Percentiles rank a stretch among this genome's conserved stretches.
Conservation (phyloP, 1,284 basidiomycete genomes). For the Leccinum holopus region DNA sequence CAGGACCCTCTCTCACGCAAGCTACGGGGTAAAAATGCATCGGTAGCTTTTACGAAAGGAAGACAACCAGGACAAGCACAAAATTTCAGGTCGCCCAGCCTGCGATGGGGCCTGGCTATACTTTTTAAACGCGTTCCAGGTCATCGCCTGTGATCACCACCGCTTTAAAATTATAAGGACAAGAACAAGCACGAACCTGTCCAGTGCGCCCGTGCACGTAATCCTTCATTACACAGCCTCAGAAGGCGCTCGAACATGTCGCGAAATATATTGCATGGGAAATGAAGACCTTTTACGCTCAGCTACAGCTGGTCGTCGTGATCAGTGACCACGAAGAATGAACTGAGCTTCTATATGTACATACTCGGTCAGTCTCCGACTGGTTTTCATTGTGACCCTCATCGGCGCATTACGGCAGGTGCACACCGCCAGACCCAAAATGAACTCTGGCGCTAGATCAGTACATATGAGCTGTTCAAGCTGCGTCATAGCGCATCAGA, state of each 20-base stretch:
- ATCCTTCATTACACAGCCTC: no score
- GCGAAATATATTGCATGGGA: no score
- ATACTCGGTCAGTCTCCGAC: no score
- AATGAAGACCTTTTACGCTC: no score
- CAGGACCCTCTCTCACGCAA: not conserved
- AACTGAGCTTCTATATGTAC: no score
- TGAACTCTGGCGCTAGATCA: not conserved
- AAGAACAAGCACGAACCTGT: not conserved
- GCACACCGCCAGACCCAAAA: not conserved
- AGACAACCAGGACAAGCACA: no score
- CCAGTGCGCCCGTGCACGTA: no score
- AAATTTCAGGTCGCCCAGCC: not conserved
- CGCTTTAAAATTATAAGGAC: not conserved
- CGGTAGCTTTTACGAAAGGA: no score
- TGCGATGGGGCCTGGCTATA: not conserved
- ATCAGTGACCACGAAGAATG: no score
- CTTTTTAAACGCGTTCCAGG: not conserved
- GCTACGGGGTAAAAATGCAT: not conserved
- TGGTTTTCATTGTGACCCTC: not conserved
- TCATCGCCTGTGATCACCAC: not conserved
- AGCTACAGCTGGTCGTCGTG: not conserved
- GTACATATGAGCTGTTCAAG: no score
- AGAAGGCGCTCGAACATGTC: no score
- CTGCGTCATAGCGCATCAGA: no score
- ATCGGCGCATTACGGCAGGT: not conserved